Conservation (phyloP, 805 yeast species). For the Wickerhamiella australiensis region DNA sequence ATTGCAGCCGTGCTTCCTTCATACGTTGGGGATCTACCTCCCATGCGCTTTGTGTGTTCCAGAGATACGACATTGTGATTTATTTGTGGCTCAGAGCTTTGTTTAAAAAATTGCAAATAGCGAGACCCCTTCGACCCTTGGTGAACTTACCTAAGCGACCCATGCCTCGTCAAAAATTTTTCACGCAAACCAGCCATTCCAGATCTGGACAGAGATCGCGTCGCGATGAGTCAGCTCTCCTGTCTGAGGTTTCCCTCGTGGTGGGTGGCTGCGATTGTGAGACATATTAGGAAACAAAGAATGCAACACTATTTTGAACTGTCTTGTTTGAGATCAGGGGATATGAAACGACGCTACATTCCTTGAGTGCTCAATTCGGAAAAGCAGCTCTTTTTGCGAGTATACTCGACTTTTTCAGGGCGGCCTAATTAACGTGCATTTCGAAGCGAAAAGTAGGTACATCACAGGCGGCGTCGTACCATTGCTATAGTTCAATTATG, state of each 20-base stretch:
- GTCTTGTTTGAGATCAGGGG: neutral
- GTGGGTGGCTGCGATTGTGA: neutral
- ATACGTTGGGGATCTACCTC: constrained; percentile 26
- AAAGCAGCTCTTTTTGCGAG: no score
- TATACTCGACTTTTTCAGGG: no score
- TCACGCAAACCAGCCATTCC: neutral
- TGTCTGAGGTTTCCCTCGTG: neutral
- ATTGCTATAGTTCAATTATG: no score
- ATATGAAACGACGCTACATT: neutral
- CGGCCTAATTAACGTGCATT: neutral
- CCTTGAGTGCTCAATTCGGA: neutral
- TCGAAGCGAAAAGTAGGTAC: neutral
- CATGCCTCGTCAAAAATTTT: neutral
- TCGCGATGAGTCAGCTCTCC: neutral
- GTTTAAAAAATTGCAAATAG: neutral
- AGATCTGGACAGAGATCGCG: neutral
- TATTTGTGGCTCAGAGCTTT: neutral
- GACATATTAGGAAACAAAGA: neutral
- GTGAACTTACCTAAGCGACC: neutral
- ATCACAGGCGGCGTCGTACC: no score
- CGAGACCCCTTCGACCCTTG: neutral
- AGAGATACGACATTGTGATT: constrained; percentile 27
- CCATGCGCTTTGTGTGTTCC: constrained; percentile 24
- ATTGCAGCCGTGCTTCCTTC: constrained; percentile 28
- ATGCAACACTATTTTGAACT: neutral